phyloP scores from a whole-genome alignment of 1,139 yeast species.

The Geotrichum restrictum region DNA sequence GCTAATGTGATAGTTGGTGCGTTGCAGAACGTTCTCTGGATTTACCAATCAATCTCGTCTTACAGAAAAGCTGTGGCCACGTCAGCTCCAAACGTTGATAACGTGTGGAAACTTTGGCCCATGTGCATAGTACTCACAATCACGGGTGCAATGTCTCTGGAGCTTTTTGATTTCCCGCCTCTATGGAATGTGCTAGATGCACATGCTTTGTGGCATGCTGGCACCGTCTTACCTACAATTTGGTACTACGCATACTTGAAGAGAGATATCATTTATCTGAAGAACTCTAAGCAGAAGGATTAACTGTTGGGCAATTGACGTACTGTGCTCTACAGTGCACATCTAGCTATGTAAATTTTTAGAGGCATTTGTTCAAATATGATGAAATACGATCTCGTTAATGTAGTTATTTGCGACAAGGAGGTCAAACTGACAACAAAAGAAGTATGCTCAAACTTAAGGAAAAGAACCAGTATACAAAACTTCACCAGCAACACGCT shows the following conservation, averaged over 20 bases:
- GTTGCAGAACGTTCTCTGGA: conserved; percentile 61
- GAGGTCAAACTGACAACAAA: no score
- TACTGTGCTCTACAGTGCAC: not conserved
- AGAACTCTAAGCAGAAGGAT: conserved; percentile 15
- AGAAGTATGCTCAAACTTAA: no score
- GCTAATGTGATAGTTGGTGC: conserved; percentile 80
- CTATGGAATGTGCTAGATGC: conserved; percentile 69
- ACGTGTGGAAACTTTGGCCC: conserved; percentile 51
- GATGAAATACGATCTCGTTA: not conserved
- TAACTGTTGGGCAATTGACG: no score
- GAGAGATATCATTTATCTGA: conserved; percentile 31
- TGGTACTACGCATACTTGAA: conserved; percentile 42
- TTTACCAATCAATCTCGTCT: conserved; percentile 34
- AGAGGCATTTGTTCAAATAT: not conserved
- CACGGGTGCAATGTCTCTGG: conserved; percentile 74
- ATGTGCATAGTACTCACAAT: conserved; percentile 51
- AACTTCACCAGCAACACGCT: no score
- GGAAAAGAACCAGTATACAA: no score
- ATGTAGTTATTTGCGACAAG: no score
- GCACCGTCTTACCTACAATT: conserved; percentile 40
- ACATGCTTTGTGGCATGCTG: conserved; percentile 84
- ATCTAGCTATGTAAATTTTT: not conserved
- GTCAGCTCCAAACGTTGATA: conserved; percentile 12
- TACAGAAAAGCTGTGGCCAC: conserved; percentile 13
- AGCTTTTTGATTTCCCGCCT: conserved; percentile 85